Percentiles rank a stretch among this genome's conserved stretches.
These are phyloP conservation scores for Alliaria petiolata DNA, from an alignment of 345 rosid species.

Conservation along the genomic window DNA sequence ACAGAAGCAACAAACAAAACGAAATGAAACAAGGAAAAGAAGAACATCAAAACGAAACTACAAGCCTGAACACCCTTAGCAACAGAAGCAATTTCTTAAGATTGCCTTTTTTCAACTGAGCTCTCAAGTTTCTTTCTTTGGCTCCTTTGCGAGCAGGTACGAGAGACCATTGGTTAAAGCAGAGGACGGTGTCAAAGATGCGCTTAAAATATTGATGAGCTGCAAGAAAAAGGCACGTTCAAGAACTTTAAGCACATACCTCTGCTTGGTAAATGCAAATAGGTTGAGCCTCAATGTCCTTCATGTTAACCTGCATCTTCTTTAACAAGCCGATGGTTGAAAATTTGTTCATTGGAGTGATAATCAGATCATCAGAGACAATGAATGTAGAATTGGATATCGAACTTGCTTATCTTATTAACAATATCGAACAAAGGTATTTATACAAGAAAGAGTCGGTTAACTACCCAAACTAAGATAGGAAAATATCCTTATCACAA, in stretches of 20 bases:
- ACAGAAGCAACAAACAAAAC: too few relatives aligned
- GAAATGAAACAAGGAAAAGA: too few relatives aligned
- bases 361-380: not conserved
- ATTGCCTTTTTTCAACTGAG: too few relatives aligned
- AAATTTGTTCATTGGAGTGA: not conserved
- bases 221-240: not conserved
- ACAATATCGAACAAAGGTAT: too few relatives aligned
- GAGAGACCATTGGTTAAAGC: not conserved
- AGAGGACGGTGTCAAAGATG: not conserved
- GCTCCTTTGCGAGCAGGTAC: not conserved
- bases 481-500: too few relatives aligned
- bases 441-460: too few relatives aligned
- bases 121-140: not conserved
- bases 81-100: too few relatives aligned
- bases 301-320: not conserved
- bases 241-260: not conserved
- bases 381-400: too few relatives aligned
- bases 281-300: not conserved
- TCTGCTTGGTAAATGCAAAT: not conserved
- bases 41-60: too few relatives aligned
- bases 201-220: not conserved
- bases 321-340: not conserved
- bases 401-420: too few relatives aligned
- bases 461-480: too few relatives aligned
- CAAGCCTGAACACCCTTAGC: too few relatives aligned